Percentiles rank a stretch among this genome's conserved stretches.
Conservation (phyloP, 306 rosid genomes). For the Boehmeria nivea region DNA sequence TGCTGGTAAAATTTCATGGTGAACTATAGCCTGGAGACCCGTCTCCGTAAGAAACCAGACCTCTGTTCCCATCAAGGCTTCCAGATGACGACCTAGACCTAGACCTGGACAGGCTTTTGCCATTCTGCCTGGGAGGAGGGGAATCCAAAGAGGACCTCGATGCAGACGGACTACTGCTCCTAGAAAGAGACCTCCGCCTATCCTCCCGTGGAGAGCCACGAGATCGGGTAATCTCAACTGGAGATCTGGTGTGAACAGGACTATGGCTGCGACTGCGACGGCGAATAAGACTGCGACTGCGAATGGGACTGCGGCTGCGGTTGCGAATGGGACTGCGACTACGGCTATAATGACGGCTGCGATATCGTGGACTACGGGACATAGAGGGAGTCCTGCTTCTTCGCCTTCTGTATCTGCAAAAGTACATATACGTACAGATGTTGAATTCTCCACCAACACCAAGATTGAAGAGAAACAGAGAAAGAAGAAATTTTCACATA, state of each 20-base stretch:
- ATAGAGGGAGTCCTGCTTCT: constrained; percentile 79
- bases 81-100: constrained; percentile 23
- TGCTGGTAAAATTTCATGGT: constrained; percentile 11
- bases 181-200: constrained; percentile 42
- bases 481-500: background rate
- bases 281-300: too few relatives aligned
- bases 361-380: constrained; percentile 78
- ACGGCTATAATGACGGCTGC: constrained; percentile 52
- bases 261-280: too few relatives aligned
- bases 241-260: constrained; percentile 58
- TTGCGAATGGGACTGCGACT: too few relatives aligned
- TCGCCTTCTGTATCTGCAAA: constrained; percentile 70
- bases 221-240: constrained; percentile 41
- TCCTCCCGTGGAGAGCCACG: constrained; percentile 48
- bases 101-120: constrained; percentile 24
- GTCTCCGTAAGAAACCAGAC: constrained; percentile 83
- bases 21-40: constrained; percentile 46
- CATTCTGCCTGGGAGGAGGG: constrained; percentile 41
- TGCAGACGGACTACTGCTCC: constrained; percentile 55
- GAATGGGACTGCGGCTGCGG: too few relatives aligned
- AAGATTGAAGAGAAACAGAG: too few relatives aligned
- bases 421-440: background rate
- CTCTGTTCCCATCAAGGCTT: constrained; percentile 66
- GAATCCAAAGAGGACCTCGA: constrained; percentile 56
- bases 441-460: too few relatives aligned